Conservation (phyloP, 2,329 filamentous ascomycete genomes). For the Scedosporium dehoogii region DNA sequence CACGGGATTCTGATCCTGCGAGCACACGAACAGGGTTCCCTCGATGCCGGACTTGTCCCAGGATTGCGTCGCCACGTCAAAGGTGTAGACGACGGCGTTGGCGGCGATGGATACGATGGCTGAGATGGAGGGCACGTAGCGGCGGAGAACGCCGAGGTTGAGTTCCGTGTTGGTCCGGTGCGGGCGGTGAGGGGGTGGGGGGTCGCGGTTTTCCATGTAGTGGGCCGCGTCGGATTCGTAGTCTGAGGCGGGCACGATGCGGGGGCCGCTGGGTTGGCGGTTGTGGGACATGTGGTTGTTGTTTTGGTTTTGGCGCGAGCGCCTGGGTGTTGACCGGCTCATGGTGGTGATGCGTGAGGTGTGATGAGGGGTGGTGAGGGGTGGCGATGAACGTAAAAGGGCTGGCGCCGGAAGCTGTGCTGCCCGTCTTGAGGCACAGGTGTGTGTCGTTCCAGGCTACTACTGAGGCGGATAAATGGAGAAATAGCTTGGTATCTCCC, state of each 20-base stretch:
- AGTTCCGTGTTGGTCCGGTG: conserved; percentile 73
- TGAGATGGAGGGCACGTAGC: conserved; percentile 66
- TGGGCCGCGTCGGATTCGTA: conserved; percentile 56
- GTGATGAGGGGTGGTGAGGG: not conserved
- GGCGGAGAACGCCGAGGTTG: conserved; percentile 74
- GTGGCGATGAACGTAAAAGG: not conserved
- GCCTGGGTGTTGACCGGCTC: conserved; percentile 33
- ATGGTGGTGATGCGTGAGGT: conserved; percentile 17
- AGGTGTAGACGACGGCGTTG: conserved; percentile 79
- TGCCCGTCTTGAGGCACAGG: not conserved
- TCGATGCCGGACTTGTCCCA: conserved; percentile 87
- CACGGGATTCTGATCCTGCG: conserved; percentile 37
- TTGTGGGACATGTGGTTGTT: conserved; percentile 11
- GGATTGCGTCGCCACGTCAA: conserved; percentile 49
- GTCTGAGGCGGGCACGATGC: conserved; percentile 37
- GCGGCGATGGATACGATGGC: conserved; percentile 71
- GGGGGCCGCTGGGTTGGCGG: conserved; percentile 28
- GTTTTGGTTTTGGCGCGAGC: conserved; percentile 3
- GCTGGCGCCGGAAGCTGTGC: not conserved
- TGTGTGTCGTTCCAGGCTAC: not conserved
- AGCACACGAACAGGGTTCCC: conserved; percentile 82
- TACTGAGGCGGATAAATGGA: not conserved
- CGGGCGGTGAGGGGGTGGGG: conserved; percentile 32
- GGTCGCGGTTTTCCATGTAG: conserved; percentile 31
- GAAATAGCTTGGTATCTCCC: not conserved